Conservation (phyloP, 2,329 filamentous ascomycete species). For the Arthroderma sp. region DNA sequence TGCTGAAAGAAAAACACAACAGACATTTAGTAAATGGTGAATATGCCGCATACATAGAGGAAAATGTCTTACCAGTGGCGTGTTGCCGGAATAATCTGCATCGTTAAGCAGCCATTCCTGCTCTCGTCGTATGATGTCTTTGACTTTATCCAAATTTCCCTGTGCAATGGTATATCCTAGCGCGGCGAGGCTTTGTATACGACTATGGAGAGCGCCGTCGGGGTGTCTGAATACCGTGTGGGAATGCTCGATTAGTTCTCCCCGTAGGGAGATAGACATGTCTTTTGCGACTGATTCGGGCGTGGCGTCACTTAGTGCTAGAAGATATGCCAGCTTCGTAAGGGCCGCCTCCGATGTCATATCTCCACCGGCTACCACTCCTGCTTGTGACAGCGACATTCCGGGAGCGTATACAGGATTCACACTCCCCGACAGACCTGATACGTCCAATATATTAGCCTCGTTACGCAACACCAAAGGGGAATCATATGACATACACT, state of each 20-base stretch:
- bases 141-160: slow-evolving; percentile 53
- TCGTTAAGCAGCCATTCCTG: slow-evolving; percentile 57
- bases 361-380: slow-evolving; percentile 80
- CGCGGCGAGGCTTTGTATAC: slow-evolving; percentile 55
- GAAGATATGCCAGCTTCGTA: slow-evolving; percentile 77
- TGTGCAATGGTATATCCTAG: slow-evolving; percentile 69
- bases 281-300: slow-evolving; percentile 52
- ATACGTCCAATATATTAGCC: neutral
- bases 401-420: slow-evolving; percentile 66
- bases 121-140: slow-evolving; percentile 54
- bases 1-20: slow-evolving; percentile 29
- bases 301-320: slow-evolving; percentile 54
- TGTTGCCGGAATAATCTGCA: slow-evolving; percentile 72
- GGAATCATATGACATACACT: slow-evolving; percentile 51
- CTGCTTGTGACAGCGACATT: slow-evolving; percentile 64
- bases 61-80: slow-evolving; percentile 32
- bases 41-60: neutral
- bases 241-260: slow-evolving; percentile 69
- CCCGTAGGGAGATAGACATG: slow-evolving; percentile 65
- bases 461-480: neutral
- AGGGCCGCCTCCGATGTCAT: slow-evolving; percentile 82
- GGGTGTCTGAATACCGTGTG: slow-evolving; percentile 66
- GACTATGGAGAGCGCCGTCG: slow-evolving; percentile 42
- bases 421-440: slow-evolving; percentile 53
- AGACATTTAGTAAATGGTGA: slow-evolving; percentile 6